Evolutionary conservation across 2,329 filamentous ascomycete genomes (phyloP).

Genomic region (Fusarium sp.): DNA sequence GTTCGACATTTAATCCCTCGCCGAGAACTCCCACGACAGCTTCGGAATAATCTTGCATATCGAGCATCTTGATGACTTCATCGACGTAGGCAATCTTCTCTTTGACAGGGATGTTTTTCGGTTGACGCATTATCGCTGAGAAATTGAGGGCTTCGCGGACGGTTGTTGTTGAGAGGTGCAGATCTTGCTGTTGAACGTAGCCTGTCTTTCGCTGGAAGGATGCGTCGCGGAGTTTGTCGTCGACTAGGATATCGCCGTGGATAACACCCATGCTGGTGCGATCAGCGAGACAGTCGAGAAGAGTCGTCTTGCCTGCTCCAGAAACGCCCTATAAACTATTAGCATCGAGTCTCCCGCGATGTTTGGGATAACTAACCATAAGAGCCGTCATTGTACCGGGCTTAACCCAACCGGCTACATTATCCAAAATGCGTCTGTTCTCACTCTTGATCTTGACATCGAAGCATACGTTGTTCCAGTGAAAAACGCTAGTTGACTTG

Average conservation of each 20-base stretch:
- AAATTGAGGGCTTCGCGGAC: constrained; percentile 88
- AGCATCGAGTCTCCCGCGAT: rapidly evolving
- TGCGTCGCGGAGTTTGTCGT: constrained; percentile 74
- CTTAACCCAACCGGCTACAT: constrained; percentile 92
- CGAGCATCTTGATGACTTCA: constrained; percentile 77
- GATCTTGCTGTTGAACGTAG: constrained; percentile 90
- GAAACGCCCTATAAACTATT: constrained; percentile 65
- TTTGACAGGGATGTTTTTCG: constrained; percentile 72
- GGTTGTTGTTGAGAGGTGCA: constrained; percentile 84
- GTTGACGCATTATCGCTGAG: constrained; percentile 86
- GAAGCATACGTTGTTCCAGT: constrained; percentile 85
- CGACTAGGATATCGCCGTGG: constrained; percentile 79
- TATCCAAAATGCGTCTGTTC: constrained; percentile 79
- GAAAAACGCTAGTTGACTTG: constrained; percentile 79
- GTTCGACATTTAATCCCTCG: constrained; percentile 71
- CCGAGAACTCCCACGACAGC: constrained; percentile 73
- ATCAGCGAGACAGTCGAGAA: constrained; percentile 85
- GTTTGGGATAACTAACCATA: constrained; percentile 67
- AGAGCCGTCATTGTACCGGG: constrained; percentile 88
- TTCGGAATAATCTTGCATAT: constrained; percentile 74
- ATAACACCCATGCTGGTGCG: constrained; percentile 89
- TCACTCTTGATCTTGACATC: constrained; percentile 81
- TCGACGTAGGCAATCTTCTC: constrained; percentile 89
- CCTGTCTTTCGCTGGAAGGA: constrained; percentile 91
- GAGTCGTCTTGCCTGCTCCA: constrained; percentile 89